A percentile compares a stretch with the other conserved stretches of the same genome.
Conservation (phyloP, 345 rosid genomes). For the Eucalyptus tenuipes region DNA sequence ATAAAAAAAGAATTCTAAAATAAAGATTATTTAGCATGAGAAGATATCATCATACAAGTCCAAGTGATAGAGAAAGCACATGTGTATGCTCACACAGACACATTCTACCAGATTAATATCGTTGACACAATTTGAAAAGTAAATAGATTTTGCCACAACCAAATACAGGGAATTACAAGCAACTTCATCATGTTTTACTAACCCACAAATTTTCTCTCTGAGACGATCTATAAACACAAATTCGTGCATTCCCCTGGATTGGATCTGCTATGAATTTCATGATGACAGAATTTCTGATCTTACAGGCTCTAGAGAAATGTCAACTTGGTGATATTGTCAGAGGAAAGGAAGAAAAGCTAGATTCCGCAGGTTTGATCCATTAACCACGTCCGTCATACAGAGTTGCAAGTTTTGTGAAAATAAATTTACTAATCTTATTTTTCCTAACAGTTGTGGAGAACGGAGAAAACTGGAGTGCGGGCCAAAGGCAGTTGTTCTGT, state of each 20-base stretch:
- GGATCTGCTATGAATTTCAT: neutral
- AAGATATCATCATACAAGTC: neutral
- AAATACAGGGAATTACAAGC: neutral
- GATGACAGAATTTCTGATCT: neutral
- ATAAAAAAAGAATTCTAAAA: neutral
- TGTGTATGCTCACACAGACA: neutral
- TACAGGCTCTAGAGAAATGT: conserved; percentile 76
- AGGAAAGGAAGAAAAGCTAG: conserved; percentile 61
- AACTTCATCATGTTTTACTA: neutral
- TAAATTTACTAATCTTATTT: neutral
- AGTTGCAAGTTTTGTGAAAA: neutral
- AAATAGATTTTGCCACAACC: neutral
- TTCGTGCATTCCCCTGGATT: neutral
- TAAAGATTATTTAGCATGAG: neutral
- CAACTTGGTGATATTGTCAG: conserved; percentile 65
- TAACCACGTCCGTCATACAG: neutral
- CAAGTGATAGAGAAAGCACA: neutral
- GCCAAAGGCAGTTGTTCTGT: conserved; percentile 79
- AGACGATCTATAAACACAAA: neutral
- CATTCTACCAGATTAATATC: neutral
- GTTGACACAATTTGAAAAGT: neutral
- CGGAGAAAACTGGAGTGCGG: conserved; percentile 92
- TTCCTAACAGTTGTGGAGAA: conserved; percentile 57
- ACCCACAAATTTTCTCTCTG: neutral
- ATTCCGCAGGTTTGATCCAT: conserved; percentile 45